Evolutionary conservation across 768 basidiomycete species (phyloP).

Genomic region (Pluteus cervinus): DNA sequence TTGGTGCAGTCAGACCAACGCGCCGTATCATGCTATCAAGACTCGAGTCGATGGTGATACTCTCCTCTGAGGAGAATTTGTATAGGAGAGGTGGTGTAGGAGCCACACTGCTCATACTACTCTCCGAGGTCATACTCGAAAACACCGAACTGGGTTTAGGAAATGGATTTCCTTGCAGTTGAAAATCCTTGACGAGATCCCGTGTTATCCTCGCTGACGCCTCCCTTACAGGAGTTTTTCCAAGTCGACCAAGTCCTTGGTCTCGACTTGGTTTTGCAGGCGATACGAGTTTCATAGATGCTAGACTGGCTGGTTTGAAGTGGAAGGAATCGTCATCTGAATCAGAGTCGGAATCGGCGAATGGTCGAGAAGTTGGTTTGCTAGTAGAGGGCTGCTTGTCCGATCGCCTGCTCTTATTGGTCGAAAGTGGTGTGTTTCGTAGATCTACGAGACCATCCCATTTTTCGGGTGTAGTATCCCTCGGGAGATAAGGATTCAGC

Average conservation of each 20-base stretch:
- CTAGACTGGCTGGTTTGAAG: conserved; percentile 50
- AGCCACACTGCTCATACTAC: conserved; percentile 58
- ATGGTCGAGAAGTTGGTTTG: conserved; percentile 13
- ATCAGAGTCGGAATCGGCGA: conserved; percentile 22
- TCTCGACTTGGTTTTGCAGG: conserved; percentile 46
- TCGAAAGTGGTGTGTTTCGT: conserved; percentile 44
- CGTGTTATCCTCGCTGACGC: conserved; percentile 65
- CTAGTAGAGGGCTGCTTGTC: conserved; percentile 16
- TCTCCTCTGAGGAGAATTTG: conserved; percentile 49
- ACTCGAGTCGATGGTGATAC: conserved; percentile 46
- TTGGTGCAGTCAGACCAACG: conserved; percentile 41
- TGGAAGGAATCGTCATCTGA: conserved; percentile 48
- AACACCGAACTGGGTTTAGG: too few relatives aligned
- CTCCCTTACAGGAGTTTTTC: conserved; percentile 65
- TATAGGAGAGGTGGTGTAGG: conserved; percentile 68
- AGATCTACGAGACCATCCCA: conserved; percentile 79
- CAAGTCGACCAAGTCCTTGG: conserved; percentile 37
- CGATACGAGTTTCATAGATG: conserved; percentile 51
- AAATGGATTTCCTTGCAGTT: too few relatives aligned
- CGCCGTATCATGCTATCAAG: conserved; percentile 68
- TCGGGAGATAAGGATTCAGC: conserved; percentile 57
- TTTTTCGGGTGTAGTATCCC: conserved; percentile 39
- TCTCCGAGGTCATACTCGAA: too few relatives aligned
- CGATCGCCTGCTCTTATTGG: conserved; percentile 8
- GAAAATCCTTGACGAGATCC: conserved; percentile 54